Percentiles rank a stretch among this genome's conserved stretches.
These are phyloP conservation scores for Phaseolus lunatus DNA, from an alignment of 306 rosid species.

Conservation along the genomic window DNA sequence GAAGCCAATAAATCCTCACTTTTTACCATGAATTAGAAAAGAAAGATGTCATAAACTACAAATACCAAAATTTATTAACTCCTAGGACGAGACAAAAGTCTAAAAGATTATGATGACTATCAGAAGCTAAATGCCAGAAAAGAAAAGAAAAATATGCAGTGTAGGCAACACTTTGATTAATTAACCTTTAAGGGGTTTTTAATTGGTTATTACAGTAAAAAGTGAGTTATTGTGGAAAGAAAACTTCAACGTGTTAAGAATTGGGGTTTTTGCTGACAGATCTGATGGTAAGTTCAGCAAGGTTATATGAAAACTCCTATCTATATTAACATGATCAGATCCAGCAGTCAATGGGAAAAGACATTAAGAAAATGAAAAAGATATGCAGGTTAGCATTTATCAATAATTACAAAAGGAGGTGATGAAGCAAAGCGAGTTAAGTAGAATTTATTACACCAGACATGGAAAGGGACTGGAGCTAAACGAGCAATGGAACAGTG, in stretches of 20 bases:
- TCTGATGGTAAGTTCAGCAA: slow-evolving; percentile 1
- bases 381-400: slow-evolving; percentile 32
- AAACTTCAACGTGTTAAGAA: background rate
- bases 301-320: background rate
- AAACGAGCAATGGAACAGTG: slow-evolving; percentile 48
- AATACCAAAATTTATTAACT: background rate
- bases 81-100: background rate
- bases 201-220: background rate
- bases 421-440: slow-evolving; percentile 51
- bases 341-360: slow-evolving; percentile 5
- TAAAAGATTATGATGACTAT: background rate
- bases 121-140: background rate
- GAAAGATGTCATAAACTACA: background rate
- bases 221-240: background rate
- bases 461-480: slow-evolving; percentile 66
- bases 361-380: slow-evolving; percentile 4
- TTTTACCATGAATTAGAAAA: background rate
- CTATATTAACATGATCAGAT: slow-evolving; percentile 13
- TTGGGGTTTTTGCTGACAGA: background rate
- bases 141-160: background rate
- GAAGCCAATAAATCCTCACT: no score
- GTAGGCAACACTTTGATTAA: background rate
- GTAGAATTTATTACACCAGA: slow-evolving; percentile 63
- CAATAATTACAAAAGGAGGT: slow-evolving; percentile 49
- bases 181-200: background rate